A percentile compares a stretch with the other conserved stretches of the same genome.
Evolutionary conservation across 2,329 filamentous ascomycete genomes (phyloP).

Genomic region (Podosphaera xanthii): DNA sequence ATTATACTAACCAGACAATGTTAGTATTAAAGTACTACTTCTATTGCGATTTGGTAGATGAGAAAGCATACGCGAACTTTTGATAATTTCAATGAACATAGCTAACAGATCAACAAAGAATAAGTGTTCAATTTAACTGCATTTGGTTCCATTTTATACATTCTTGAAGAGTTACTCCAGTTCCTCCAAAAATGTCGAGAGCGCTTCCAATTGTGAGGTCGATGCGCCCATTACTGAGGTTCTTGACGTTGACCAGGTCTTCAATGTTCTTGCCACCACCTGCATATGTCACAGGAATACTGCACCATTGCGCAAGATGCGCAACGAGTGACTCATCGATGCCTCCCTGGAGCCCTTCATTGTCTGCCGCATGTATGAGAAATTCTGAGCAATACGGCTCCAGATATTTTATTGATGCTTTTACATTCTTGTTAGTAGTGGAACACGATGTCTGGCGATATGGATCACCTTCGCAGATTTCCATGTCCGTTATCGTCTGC

Average conservation of each 20-base stretch:
- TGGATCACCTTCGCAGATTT: slow-evolving; percentile 53
- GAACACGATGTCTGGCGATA: background rate
- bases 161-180: slow-evolving; percentile 65
- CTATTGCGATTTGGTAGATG: too few species aligned
- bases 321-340: slow-evolving; percentile 70
- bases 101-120: too few species aligned
- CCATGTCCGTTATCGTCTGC: slow-evolving; percentile 95
- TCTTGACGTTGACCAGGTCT: slow-evolving; percentile 64
- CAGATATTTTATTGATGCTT: slow-evolving; percentile 58
- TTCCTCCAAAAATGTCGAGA: slow-evolving; percentile 83
- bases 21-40: too few species aligned
- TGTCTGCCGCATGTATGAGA: slow-evolving; percentile 88
- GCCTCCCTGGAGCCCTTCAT: slow-evolving; percentile 78
- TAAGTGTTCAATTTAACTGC: slow-evolving; percentile 13
- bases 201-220: slow-evolving; percentile 94
- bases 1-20: too few species aligned
- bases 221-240: slow-evolving; percentile 55
- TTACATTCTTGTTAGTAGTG: slow-evolving; percentile 3
- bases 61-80: too few species aligned
- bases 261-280: slow-evolving; percentile 68
- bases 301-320: slow-evolving; percentile 63
- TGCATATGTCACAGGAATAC: slow-evolving; percentile 85
- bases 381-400: slow-evolving; percentile 93
- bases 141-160: slow-evolving; percentile 67
- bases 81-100: too few species aligned